Evolutionary conservation across 2,329 filamentous ascomycete genomes (phyloP).

Genomic region (Teratosphaeria viscida): DNA sequence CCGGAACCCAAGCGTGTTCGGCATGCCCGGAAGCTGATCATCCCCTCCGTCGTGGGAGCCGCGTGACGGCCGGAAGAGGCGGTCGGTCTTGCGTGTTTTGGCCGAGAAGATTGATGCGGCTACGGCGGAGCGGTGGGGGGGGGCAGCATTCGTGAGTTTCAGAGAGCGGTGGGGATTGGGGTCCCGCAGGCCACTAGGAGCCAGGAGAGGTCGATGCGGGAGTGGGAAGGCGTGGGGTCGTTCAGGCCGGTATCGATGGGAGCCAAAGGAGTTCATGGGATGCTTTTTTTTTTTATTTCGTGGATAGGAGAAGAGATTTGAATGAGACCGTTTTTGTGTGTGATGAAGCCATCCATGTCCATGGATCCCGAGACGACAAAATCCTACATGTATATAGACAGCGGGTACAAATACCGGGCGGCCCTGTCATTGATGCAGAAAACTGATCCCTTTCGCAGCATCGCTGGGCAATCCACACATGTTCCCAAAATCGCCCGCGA

Average conservation of each 20-base stretch:
- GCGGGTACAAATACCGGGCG: too few species aligned
- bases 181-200: conserved; percentile 22
- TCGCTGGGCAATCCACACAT: conserved; percentile 37
- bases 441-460: conserved; percentile 35
- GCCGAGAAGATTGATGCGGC: conserved; percentile 26
- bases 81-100: conserved; percentile 20
- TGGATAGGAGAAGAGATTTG: conserved; percentile 6
- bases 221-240: conserved; percentile 17
- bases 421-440: conserved; percentile 35
- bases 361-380: background rate
- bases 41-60: conserved; percentile 31
- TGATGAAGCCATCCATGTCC: background rate
- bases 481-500: conserved; percentile 36
- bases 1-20: conserved; percentile 22
- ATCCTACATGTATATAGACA: background rate
- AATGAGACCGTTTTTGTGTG: conserved; percentile 7
- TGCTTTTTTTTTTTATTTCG: conserved; percentile 1
- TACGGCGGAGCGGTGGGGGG: conserved; percentile 21
- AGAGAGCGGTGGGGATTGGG: conserved; percentile 19
- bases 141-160: conserved; percentile 20
- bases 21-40: conserved; percentile 30
- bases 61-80: conserved; percentile 27
- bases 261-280: conserved; percentile 17
- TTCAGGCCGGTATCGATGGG: conserved; percentile 16
- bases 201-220: conserved; percentile 24